These are phyloP conservation scores for Pestalotiopsis sp. DNA, from an alignment of 2,329 filamentous ascomycete genomes.

Conservation along the genomic window DNA sequence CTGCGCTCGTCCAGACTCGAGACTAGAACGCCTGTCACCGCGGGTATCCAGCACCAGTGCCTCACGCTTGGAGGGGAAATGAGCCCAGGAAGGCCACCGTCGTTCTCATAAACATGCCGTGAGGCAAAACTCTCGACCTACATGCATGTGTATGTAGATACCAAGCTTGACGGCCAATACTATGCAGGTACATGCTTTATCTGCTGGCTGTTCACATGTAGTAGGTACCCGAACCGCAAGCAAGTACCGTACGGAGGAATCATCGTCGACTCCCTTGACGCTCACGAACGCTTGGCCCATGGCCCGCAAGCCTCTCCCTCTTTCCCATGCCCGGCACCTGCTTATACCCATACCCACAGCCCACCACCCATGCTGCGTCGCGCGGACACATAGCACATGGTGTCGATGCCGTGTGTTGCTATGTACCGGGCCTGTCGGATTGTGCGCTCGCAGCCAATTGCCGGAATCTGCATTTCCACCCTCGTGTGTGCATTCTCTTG, in stretches of 20 bases:
- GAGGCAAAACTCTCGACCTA: too few species aligned
- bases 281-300: too few species aligned
- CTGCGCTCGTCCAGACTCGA: not conserved
- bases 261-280: not conserved
- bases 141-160: too few species aligned
- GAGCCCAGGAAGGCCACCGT: not conserved
- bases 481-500: slow-evolving; percentile 20
- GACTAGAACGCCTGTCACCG: not conserved
- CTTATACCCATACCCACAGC: not conserved
- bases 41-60: not conserved
- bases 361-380: too few species aligned
- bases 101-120: not conserved
- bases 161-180: not conserved
- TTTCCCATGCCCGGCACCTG: not conserved
- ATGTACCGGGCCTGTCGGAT: too few species aligned
- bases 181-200: not conserved
- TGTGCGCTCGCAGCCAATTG: too few species aligned
- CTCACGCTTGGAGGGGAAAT: not conserved
- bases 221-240: not conserved
- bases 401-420: too few species aligned
- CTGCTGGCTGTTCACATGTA: too few species aligned
- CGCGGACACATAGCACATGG: too few species aligned
- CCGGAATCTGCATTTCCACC: too few species aligned
- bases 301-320: not conserved
- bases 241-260: not conserved